Evolutionary conservation across 306 rosid genomes (phyloP).

Genomic region (Cucumis sativus): DNA sequence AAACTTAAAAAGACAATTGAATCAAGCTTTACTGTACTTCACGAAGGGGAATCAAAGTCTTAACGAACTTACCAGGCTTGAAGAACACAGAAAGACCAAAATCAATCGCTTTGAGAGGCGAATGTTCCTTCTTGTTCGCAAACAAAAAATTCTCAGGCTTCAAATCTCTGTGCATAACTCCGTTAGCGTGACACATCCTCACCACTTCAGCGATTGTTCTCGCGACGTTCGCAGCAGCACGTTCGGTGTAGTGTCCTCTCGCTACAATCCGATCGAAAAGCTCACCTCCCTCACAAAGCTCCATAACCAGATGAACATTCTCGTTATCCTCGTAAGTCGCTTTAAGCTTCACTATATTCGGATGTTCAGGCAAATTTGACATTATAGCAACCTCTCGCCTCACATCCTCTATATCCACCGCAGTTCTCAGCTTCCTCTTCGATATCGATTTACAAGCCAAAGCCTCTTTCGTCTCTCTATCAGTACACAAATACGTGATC

Average conservation of each 20-base stretch:
- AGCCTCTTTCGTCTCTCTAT: conserved; percentile 67
- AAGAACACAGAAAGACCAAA: conserved; percentile 15
- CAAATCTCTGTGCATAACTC: conserved; percentile 17
- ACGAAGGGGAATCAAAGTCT: background rate
- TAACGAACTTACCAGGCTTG: conserved; percentile 14
- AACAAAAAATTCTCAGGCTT: conserved; percentile 17
- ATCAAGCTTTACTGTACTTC: background rate
- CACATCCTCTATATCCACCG: conserved; percentile 15
- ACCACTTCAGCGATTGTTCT: conserved; percentile 14
- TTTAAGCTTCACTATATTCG: conserved; percentile 17
- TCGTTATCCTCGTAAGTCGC: conserved; percentile 16
- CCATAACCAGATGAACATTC: conserved; percentile 15
- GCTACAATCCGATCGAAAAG: conserved; percentile 21
- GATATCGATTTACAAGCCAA: conserved; percentile 95
- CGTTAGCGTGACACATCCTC: conserved; percentile 17
- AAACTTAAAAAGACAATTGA: background rate
- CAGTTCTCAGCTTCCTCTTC: conserved; percentile 74
- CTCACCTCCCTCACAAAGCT: conserved; percentile 17
- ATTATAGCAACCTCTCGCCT: conserved; percentile 15
- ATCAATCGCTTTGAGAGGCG: conserved; percentile 16
- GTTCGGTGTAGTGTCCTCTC: conserved; percentile 15
- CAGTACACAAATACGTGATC: conserved; percentile 83
- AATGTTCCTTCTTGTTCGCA: conserved; percentile 16
- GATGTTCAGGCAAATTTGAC: conserved; percentile 17
- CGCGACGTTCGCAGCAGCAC: conserved; percentile 12